Evolutionary conservation across 2,329 filamentous ascomycete species (phyloP).

Genomic region (Chrysoporthe deuterocubensis): DNA sequence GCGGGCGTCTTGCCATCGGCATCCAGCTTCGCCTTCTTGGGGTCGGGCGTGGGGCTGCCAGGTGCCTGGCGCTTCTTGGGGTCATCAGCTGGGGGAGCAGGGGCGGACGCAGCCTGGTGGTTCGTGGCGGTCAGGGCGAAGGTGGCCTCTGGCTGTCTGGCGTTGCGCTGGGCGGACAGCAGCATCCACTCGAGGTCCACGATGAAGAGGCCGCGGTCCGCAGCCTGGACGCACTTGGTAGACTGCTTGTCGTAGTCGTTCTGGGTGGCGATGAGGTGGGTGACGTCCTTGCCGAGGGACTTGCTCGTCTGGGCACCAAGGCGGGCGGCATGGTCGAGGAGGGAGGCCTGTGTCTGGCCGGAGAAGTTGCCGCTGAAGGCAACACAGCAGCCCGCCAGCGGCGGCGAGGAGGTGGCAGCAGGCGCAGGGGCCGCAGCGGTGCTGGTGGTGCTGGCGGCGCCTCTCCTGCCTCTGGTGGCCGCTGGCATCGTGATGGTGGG

Average conservation of each 20-base stretch:
- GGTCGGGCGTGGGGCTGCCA: constrained; percentile 33
- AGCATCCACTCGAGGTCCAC: constrained; percentile 66
- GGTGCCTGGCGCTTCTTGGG: constrained; percentile 34
- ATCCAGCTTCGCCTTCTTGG: constrained; percentile 40
- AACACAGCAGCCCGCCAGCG: constrained; percentile 55
- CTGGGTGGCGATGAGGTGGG: constrained; percentile 61
- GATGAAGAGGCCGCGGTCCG: constrained; percentile 54
- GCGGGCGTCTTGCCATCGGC: constrained; percentile 27
- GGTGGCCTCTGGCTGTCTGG: constrained; percentile 41
- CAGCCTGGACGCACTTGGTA: constrained; percentile 56
- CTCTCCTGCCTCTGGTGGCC: constrained; percentile 19
- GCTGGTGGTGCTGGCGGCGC: constrained; percentile 16
- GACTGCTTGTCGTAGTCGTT: constrained; percentile 55
- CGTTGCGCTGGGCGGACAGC: constrained; percentile 52
- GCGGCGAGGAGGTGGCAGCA: constrained; percentile 19
- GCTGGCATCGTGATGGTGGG: constrained; percentile 22
- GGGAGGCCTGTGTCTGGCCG: constrained; percentile 52
- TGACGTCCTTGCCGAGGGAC: constrained; percentile 54
- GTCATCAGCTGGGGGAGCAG: constrained; percentile 21
- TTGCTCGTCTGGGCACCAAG: constrained; percentile 55
- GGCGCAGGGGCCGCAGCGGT: constrained; percentile 29
- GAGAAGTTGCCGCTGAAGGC: constrained; percentile 65
- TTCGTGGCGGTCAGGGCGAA: constrained; percentile 31
- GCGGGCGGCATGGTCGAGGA: constrained; percentile 50
- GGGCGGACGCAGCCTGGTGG: constrained; percentile 27